Percentiles rank a stretch among this genome's conserved stretches.
Evolutionary conservation across 106 monocot genomes (phyloP).

Genomic region (Vanilla planifolia): DNA sequence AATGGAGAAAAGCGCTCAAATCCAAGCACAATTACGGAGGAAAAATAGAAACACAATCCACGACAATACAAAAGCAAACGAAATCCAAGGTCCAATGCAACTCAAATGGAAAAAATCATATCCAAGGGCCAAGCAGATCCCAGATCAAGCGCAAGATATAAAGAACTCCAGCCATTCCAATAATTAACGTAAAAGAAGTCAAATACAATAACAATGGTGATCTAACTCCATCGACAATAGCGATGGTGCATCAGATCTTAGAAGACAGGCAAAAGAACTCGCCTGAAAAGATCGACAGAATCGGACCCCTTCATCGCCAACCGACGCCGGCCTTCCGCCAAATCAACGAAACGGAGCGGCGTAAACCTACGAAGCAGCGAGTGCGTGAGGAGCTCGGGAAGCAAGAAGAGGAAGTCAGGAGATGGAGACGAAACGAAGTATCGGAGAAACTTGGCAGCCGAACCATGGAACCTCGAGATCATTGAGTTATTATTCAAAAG

Average conservation of each 20-base stretch:
- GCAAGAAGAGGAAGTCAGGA: too few relatives aligned
- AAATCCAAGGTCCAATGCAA: neutral
- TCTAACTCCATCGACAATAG: neutral
- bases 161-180: neutral
- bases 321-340: neutral
- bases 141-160: neutral
- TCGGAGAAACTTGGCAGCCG: too few relatives aligned
- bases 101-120: neutral
- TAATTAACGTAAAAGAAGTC: neutral
- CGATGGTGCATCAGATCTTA: neutral
- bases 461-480: too few relatives aligned
- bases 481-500: too few relatives aligned
- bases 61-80: too few relatives aligned
- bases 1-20: neutral
- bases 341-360: too few relatives aligned
- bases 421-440: too few relatives aligned
- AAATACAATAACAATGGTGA: slow-evolving; percentile 2
- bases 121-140: neutral
- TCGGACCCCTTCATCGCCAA: neutral
- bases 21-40: too few relatives aligned
- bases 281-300: slow-evolving; percentile 2
- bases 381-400: neutral
- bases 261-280: neutral
- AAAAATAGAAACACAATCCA: too few relatives aligned
- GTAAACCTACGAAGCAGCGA: neutral